Evolutionary conservation across 768 basidiomycete genomes (phyloP), one percentile per base, ranked within the genome.

Genomic region (Xerocomellus amylosporus): DNA sequence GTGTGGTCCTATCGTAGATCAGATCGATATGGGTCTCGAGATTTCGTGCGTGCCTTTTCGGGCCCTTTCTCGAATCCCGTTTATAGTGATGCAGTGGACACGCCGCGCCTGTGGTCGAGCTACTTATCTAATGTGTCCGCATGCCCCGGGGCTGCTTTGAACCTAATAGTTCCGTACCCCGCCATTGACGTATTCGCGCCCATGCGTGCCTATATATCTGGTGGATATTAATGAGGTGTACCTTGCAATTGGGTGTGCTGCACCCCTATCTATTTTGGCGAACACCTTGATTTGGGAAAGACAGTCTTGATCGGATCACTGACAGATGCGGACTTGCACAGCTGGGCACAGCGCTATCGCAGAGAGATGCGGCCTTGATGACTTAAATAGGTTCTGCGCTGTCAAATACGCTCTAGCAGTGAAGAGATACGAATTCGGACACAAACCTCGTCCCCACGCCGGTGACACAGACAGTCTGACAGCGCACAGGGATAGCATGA

Each of bases 201-300:
- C 14, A 33, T 9, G 30, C 15, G 26, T 52, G n/a, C 15, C 43
- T 38, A 15, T n/a, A 45, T 8, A 41, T 17, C 30, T 30, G 55
- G 54, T 42, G 54, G 63, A 46, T 17, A 49, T 62, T 41, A 22
- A 45, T 33, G 20, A 45, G 45, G 19, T 3, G 38, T 55, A 26
- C 58, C 48, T 59, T 43, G 22, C 1, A 38, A 30, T 40, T 20
- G 22, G 20, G 5, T 19, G 12, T 33, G 19, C 47, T 15, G 12
- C 28, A 24, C 47, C 26, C 52, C 43, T 49, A 15, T 28, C 36
- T 42, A 49, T 48, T 37, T 39, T 36, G 22, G n/a, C n/a, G n/a
- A 41, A 42, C 34, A 15, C 5, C 52, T 60, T 12, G 46, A 58
- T 33, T 54, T 17, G 17, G 45, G 37, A 34, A 50, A 22, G 7